These are phyloP conservation scores for Ceratopteris richardii DNA, from an alignment of 75 land plant species.

Conservation along the genomic window DNA sequence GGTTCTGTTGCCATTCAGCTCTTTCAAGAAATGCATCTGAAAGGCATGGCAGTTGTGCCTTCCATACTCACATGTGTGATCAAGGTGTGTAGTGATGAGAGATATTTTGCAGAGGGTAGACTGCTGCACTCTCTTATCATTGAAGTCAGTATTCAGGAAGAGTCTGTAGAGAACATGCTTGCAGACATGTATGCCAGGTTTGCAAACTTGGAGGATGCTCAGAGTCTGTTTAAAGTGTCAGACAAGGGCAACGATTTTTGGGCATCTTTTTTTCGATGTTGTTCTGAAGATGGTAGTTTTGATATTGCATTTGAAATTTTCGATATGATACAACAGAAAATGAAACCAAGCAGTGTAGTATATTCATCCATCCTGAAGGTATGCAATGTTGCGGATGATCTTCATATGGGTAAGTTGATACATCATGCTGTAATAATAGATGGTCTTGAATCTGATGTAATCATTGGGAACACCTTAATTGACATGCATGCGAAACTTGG, in stretches of 20 bases:
- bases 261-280: conserved; percentile 19
- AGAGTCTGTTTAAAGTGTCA: conserved; percentile 26
- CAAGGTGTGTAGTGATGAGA: conserved; percentile 10
- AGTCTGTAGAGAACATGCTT: conserved; percentile 39
- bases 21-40: conserved; percentile 34
- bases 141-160: background rate
- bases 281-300: background rate
- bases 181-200: conserved; percentile 24
- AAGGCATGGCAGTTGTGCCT: conserved; percentile 6
- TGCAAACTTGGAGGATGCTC: conserved; percentile 12
- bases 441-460: background rate
- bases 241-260: background rate
- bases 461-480: conserved; percentile 12
- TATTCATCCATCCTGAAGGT: conserved; percentile 12
- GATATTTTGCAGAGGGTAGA: conserved; percentile 4
- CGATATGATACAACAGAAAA: background rate
- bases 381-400: conserved; percentile 4
- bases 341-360: background rate
- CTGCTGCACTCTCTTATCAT: conserved; percentile 13
- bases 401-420: conserved; percentile 10
- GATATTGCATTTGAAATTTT: background rate
- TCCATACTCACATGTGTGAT: conserved; percentile 9
- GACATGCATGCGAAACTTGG: conserved; percentile 41
- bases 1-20: conserved; percentile 24
- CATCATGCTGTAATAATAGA: background rate